Percentiles rank a stretch among this genome's conserved stretches.
Conservation (phyloP, 2,329 filamentous ascomycete species). For the Pestalotiopsis sp. region DNA sequence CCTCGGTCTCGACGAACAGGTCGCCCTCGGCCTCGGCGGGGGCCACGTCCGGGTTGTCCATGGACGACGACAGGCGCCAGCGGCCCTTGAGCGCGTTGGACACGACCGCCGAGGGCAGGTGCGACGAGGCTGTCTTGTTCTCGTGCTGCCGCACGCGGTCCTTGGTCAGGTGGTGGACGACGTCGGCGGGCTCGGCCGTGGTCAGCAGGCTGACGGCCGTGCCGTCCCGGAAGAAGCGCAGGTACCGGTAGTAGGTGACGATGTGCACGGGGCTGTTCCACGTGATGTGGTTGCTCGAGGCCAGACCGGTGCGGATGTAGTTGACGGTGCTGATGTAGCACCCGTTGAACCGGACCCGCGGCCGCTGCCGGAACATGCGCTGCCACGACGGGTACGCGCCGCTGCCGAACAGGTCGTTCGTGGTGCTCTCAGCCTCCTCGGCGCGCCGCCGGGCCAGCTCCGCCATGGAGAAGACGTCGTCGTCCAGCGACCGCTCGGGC, state of each 20-base stretch:
- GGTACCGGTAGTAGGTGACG: conserved; percentile 96
- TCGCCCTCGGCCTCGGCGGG: conserved; percentile 61
- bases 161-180: conserved; percentile 80
- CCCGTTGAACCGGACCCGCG: conserved; percentile 90
- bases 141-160: conserved; percentile 61
- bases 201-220: conserved; percentile 79
- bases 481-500: conserved; percentile 19
- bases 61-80: conserved; percentile 46
- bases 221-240: conserved; percentile 92
- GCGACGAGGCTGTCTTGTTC: conserved; percentile 33
- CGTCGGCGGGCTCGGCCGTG: conserved; percentile 79
- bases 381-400: conserved; percentile 55
- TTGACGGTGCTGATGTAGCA: conserved; percentile 97
- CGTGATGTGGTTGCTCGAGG: conserved; percentile 68
- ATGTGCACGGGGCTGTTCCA: conserved; percentile 89
- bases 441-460: conserved; percentile 36
- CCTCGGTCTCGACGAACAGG: conserved; percentile 84
- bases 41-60: conserved; percentile 25
- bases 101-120: conserved; percentile 59
- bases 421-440: conserved; percentile 36
- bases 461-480: conserved; percentile 35
- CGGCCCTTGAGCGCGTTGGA: conserved; percentile 64
- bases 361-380: conserved; percentile 77
- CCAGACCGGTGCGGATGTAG: conserved; percentile 82
- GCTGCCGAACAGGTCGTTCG: conserved; percentile 40